Conservation (phyloP, 352 stramenopile genomes). For the Phytophthora megakarya region DNA sequence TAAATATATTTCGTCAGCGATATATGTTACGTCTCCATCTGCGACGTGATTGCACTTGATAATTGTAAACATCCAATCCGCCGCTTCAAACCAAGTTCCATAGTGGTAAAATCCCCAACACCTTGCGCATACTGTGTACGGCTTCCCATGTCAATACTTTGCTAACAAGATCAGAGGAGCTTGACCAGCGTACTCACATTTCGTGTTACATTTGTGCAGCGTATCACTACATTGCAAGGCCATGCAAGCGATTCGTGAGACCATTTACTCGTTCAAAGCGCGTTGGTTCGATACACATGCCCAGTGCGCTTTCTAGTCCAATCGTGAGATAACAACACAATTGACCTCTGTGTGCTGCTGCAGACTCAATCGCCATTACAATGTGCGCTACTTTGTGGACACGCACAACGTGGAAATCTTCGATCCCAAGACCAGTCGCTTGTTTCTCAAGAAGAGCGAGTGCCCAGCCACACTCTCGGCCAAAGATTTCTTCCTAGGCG, state of each 20-base stretch:
- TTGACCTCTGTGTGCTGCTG: too few species aligned
- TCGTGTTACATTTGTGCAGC: too few species aligned
- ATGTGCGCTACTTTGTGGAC: constrained; percentile 82
- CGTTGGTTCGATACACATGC: constrained; percentile 80
- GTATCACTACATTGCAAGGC: background rate
- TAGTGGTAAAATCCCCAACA: too few species aligned
- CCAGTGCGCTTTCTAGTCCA: constrained; percentile 44
- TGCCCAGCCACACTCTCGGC: constrained; percentile 61
- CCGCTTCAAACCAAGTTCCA: too few species aligned
- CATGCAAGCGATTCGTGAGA: constrained; percentile 74
- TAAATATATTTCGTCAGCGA: too few species aligned
- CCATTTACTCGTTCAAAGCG: constrained; percentile 84
- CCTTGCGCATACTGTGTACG: too few species aligned
- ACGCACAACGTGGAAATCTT: constrained; percentile 89
- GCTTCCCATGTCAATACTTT: too few species aligned
- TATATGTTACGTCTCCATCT: too few species aligned
- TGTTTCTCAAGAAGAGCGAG: constrained; percentile 93
- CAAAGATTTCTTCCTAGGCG: constrained; percentile 85
- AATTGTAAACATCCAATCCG: background rate
- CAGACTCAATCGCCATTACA: constrained; percentile 80
- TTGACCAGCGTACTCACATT: too few species aligned
- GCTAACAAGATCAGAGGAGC: too few species aligned
- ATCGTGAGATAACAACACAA: background rate
- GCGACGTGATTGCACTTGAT: constrained; percentile 17
- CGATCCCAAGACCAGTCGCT: constrained; percentile 85